Percentiles rank a stretch among this genome's conserved stretches.
These are phyloP conservation scores for Paraphaeosphaeria sporulosa DNA, from an alignment of 2,329 filamentous ascomycete genomes.

Conservation along the genomic window DNA sequence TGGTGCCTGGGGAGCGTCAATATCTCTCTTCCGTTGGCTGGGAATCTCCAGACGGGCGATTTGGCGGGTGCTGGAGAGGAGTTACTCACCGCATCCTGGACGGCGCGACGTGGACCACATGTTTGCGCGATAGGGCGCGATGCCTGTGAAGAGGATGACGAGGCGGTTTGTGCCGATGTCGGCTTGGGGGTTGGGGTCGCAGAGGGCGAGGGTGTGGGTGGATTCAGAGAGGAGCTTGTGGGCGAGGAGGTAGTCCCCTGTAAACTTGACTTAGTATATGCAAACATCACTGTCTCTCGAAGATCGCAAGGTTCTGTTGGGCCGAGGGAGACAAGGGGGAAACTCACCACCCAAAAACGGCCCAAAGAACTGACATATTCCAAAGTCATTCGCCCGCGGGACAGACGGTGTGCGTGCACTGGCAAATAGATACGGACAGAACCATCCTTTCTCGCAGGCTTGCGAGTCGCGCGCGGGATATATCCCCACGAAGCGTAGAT, in stretches of 20 bases:
- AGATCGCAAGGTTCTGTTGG: background rate
- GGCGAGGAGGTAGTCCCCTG: conserved; percentile 47
- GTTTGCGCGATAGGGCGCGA: conserved; percentile 45
- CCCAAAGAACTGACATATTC: conserved; percentile 48
- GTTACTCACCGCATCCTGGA: conserved; percentile 39
- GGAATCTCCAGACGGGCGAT: background rate
- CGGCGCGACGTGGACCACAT: conserved; percentile 50
- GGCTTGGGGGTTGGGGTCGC: conserved; percentile 36
- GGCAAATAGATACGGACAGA: conserved; percentile 49
- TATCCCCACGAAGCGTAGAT: conserved; percentile 41
- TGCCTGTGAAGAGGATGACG: conserved; percentile 48
- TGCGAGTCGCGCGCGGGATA: conserved; percentile 32
- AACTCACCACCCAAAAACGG: conserved; percentile 45
- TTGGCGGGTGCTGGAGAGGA: background rate
- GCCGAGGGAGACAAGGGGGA: background rate
- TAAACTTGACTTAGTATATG: background rate
- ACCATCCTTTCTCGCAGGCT: conserved; percentile 49
- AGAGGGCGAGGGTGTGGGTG: conserved; percentile 40
- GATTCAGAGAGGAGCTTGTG: conserved; percentile 46
- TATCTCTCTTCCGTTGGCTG: background rate
- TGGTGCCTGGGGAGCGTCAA: conserved; percentile 22
- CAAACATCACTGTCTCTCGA: background rate
- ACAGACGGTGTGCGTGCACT: conserved; percentile 42
- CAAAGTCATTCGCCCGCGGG: conserved; percentile 44
- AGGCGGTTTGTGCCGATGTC: conserved; percentile 46